Evolutionary conservation across 2,329 filamentous ascomycete genomes (phyloP).

Genomic region (Capronia americana): DNA sequence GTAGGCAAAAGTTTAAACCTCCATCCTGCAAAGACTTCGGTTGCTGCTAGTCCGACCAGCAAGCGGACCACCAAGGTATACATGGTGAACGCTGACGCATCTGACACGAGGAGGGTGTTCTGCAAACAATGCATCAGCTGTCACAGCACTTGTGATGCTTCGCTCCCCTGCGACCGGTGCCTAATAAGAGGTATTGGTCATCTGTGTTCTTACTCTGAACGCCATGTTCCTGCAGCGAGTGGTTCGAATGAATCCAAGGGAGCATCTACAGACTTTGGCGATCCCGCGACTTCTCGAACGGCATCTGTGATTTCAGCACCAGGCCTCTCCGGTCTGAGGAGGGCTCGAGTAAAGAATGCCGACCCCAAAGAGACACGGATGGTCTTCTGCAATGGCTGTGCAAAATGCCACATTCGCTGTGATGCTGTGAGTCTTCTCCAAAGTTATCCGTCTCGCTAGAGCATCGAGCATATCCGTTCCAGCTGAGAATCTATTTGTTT

Average conservation of each 20-base stretch:
- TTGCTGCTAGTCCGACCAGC: background rate
- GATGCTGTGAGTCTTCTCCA: background rate
- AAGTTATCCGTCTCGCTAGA: background rate
- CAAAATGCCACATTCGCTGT: background rate
- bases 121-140: constrained; percentile 1
- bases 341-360: background rate
- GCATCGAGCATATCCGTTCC: background rate
- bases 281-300: background rate
- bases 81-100: background rate
- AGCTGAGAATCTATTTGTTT: background rate
- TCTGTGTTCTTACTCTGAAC: background rate
- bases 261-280: no score
- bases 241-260: background rate
- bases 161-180: background rate
- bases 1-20: background rate
- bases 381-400: constrained; percentile 8
- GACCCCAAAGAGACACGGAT: background rate
- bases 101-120: background rate
- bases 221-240: background rate
- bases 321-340: background rate
- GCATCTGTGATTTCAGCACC: background rate
- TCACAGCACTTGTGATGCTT: constrained; percentile 3
- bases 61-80: background rate
- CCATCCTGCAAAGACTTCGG: background rate
- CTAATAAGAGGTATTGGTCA: background rate